Base-by-base conservation (phyloP, 2,329 filamentous ascomycete species). In the Beauveria bassiana region DNA sequence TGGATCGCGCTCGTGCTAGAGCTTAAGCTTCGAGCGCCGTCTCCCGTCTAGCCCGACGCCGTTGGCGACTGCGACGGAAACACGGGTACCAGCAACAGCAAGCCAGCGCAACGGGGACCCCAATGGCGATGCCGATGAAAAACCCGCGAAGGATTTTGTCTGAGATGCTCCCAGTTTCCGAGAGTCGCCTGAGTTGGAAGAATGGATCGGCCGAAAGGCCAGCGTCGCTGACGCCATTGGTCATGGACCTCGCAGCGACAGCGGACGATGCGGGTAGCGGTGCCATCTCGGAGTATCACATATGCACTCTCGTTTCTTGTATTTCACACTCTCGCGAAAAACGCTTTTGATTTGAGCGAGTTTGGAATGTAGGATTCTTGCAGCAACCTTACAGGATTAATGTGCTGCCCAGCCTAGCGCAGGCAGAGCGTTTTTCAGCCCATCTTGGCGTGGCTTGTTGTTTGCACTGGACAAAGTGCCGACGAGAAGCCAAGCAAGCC, bases 1-100 rank as follows among this genome's bases (percentile, higher is more conserved):
- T 22, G 46, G 2, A 40, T 53, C 38, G 16, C 22, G 24, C 24
- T 45, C 52, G 28, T 28, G 22, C 38, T 7, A 42, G 34, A 20
- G 16, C 16, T 8, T 9, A 22, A 28, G 22, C 5, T 18, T 14
- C 8, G 12, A 53, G 26, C 31, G 20, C 34, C 34, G 34, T 24
- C 20, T 34, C 18, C 43, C 40, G 24, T 62, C 52, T 16, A 9
- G 26, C 54, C 34, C 52, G 34, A 3, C 45, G 60, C 46, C 45
- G 60, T 20, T 34, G 46, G 4, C 56, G 56, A 18, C 56, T 31
- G 52, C 46, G 52, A 6, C n/a, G 7, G 26, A 62, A 20, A 40
- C 61, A 62, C 3, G 61, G 61, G 20, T 59, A 62, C 61, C 61
- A 62, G 43, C 61, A 62, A 31, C 61, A 62, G 42, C 24, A 54